A percentile compares a stretch with the other conserved stretches of the same genome.
These are phyloP conservation scores for Alternaria solani DNA, from an alignment of 2,329 filamentous ascomycete species.

Conservation along the genomic window DNA sequence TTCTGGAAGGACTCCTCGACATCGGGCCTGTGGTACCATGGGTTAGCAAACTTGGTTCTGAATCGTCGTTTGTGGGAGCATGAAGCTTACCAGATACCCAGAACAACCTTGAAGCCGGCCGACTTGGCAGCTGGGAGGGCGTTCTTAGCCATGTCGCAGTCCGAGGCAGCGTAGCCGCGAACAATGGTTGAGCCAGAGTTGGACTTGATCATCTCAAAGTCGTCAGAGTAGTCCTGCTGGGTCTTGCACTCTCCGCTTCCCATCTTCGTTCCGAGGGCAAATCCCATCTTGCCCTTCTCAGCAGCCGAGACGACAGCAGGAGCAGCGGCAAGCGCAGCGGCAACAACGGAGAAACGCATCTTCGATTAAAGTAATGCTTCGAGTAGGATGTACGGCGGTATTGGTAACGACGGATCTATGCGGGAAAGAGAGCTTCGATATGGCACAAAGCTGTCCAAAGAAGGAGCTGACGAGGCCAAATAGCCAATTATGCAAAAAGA, in stretches of 20 bases:
- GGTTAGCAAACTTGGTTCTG: neutral
- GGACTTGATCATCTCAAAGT: constrained; percentile 68
- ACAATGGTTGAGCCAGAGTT: constrained; percentile 64
- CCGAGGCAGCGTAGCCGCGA: constrained; percentile 71
- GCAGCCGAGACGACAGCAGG: constrained; percentile 60
- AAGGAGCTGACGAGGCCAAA: neutral
- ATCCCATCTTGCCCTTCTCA: constrained; percentile 65
- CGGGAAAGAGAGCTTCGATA: neutral
- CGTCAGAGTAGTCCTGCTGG: constrained; percentile 67
- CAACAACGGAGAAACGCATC: constrained; percentile 49
- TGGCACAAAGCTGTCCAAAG: neutral
- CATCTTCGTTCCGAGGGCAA: constrained; percentile 72
- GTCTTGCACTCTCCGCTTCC: constrained; percentile 68
- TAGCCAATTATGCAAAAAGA: constrained; percentile 9
- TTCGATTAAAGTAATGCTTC: constrained; percentile 14
- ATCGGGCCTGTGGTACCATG: constrained; percentile 61
- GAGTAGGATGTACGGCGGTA: neutral
- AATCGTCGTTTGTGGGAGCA: neutral
- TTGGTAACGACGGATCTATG: neutral
- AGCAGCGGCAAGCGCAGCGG: constrained; percentile 47
- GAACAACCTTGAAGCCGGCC: constrained; percentile 71
- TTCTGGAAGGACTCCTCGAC: constrained; percentile 67
- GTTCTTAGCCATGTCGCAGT: constrained; percentile 70
- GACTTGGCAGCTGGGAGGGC: constrained; percentile 71
- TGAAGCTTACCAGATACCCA: constrained; percentile 70